Evolutionary conservation across 2,329 filamentous ascomycete genomes (phyloP).

Genomic region (Penicillium paneum): DNA sequence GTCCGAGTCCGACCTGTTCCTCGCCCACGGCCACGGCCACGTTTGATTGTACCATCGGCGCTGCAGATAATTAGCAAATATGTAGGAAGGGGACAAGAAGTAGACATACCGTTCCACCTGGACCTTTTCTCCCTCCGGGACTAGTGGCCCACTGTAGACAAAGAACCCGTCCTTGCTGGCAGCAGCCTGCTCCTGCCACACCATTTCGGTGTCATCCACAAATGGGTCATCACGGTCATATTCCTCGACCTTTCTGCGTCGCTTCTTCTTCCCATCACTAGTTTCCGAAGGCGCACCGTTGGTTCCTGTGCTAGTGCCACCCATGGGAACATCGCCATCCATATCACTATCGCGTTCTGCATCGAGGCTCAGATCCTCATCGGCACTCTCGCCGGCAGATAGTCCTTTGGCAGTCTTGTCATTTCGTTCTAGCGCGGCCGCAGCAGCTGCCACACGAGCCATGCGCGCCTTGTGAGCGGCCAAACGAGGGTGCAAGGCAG

Average conservation of each 20-base stretch:
- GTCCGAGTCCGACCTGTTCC: conserved; percentile 48
- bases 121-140: conserved; percentile 80
- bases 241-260: conserved; percentile 65
- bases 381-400: conserved; percentile 68
- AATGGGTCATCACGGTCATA: conserved; percentile 67
- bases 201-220: conserved; percentile 85
- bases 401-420: conserved; percentile 66
- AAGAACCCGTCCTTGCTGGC: conserved; percentile 97
- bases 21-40: conserved; percentile 55
- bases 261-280: conserved; percentile 69
- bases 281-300: conserved; percentile 53
- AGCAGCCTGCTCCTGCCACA: conserved; percentile 93
- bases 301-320: conserved; percentile 46
- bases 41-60: conserved; percentile 68
- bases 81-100: conserved; percentile 33
- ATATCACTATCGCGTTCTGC: conserved; percentile 67
- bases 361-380: conserved; percentile 82
- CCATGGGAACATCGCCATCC: conserved; percentile 46
- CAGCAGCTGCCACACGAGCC: conserved; percentile 80
- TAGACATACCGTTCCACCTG: conserved; percentile 57
- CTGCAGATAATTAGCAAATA: conserved; percentile 44
- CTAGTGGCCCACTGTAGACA: conserved; percentile 88
- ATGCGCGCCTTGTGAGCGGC: conserved; percentile 86
- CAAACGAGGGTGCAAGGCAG: conserved; percentile 84
- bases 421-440: conserved; percentile 76